Evolutionary conservation across 1,284 basidiomycete species (phyloP).

Genomic region (Malassezia arunalokei): DNA sequence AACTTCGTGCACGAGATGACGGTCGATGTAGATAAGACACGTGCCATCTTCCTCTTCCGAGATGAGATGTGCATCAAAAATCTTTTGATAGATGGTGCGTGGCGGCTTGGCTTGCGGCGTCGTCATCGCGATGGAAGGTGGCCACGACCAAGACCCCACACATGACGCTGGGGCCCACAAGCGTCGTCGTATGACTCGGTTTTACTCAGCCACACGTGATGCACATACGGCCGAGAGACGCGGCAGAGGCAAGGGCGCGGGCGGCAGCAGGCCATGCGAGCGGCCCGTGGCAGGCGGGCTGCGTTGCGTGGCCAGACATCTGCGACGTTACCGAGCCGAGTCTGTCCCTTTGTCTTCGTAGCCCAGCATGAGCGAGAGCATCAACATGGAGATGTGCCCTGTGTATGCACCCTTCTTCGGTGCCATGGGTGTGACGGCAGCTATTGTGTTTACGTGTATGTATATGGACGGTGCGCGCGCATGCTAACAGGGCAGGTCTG

Average conservation of each 20-base stretch:
- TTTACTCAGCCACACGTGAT: not conserved
- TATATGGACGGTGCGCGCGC: not conserved
- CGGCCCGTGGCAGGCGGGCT: slow-evolving; percentile 11
- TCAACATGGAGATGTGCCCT: slow-evolving; percentile 43
- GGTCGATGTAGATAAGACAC: slow-evolving; percentile 43
- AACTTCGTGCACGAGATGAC: slow-evolving; percentile 44
- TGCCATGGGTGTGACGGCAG: slow-evolving; percentile 56
- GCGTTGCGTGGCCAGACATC: no score
- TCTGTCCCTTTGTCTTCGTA: no score
- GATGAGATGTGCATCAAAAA: slow-evolving; percentile 40
- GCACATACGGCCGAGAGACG: slow-evolving; percentile 1
- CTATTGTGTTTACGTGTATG: not conserved
- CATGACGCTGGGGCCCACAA: not conserved
- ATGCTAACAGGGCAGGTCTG: slow-evolving; percentile 60
- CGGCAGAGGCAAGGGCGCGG: no score
- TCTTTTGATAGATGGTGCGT: slow-evolving; percentile 41
- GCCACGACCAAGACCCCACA: not conserved
- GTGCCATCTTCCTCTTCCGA: slow-evolving; percentile 38
- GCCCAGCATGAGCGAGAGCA: slow-evolving; percentile 22
- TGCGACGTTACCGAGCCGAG: not conserved
- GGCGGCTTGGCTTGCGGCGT: slow-evolving; percentile 5
- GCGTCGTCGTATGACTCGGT: slow-evolving; percentile 1
- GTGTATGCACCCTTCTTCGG: slow-evolving; percentile 80
- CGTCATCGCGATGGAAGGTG: not conserved
- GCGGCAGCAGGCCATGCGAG: not conserved